phyloP scores from a whole-genome alignment of 2,329 filamentous ascomycete genomes.

The Aureobasidium sp. region DNA sequence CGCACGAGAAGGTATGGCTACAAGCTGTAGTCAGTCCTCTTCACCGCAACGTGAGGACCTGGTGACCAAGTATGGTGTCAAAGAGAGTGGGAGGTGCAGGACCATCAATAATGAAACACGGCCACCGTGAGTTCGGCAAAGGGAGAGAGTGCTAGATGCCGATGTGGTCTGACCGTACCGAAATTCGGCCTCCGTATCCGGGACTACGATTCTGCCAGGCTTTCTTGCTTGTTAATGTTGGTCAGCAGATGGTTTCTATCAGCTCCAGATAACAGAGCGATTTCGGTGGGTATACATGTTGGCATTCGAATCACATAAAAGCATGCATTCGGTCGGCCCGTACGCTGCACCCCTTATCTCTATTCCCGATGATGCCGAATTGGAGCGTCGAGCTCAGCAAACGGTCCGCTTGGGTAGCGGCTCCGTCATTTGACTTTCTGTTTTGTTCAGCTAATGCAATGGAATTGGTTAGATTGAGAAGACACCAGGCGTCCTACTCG shows the following conservation, averaged over 20 bases:
- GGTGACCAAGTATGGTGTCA: not conserved
- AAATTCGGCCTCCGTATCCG: not conserved
- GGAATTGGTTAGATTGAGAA: not conserved
- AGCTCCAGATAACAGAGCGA: not conserved
- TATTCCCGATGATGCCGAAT: not conserved
- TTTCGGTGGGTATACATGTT: not conserved
- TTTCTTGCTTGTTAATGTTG: not conserved
- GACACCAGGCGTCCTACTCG: not conserved
- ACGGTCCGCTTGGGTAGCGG: not conserved
- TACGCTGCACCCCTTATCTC: not conserved
- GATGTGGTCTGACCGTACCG: not conserved
- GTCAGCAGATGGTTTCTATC: not conserved
- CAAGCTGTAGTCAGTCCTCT: not conserved
- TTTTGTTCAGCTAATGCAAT: not conserved
- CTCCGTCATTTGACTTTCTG: not conserved
- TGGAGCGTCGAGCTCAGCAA: not conserved
- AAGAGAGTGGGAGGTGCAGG: not conserved
- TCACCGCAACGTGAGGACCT: not conserved
- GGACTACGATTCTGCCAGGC: not conserved
- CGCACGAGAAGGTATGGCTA: not conserved
- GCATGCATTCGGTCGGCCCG: not conserved
- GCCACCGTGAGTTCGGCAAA: not conserved
- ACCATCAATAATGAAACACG: not conserved
- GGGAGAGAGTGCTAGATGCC: not conserved
- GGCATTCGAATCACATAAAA: not conserved